Percentiles rank a stretch among this genome's conserved stretches.
Evolutionary conservation across 2,329 filamentous ascomycete genomes (phyloP).

Genomic region (Exserohilum rostratum): DNA sequence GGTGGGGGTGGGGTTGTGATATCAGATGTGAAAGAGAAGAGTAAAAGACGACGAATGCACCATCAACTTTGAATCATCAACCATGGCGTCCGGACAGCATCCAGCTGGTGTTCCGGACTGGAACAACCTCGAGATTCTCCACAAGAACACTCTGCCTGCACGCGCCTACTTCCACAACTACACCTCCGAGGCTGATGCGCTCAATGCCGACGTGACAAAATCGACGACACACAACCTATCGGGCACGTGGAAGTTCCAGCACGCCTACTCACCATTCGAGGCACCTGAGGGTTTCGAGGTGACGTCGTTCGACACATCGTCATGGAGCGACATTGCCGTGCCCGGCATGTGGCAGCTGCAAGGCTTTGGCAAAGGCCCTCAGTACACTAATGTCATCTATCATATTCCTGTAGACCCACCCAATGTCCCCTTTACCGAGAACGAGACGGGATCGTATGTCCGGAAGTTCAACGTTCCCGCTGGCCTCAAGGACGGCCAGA

Average conservation of each 20-base stretch:
- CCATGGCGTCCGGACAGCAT: conserved; percentile 29
- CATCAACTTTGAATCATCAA: conserved; percentile 9
- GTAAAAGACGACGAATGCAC: not conserved
- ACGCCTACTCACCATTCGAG: conserved; percentile 45
- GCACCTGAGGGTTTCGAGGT: conserved; percentile 45
- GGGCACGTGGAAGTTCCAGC: conserved; percentile 50
- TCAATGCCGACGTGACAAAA: conserved; percentile 48
- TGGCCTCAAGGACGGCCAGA: conserved; percentile 58
- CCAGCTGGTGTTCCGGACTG: conserved; percentile 59
- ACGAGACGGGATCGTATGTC: conserved; percentile 69
- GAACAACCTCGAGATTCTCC: conserved; percentile 66
- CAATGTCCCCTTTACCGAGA: conserved; percentile 63
- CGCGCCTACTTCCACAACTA: conserved; percentile 65
- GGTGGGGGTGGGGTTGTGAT: conserved; percentile 6
- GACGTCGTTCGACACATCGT: conserved; percentile 42
- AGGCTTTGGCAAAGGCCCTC: conserved; percentile 66
- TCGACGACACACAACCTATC: conserved; percentile 42
- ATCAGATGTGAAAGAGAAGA: conserved; percentile 6
- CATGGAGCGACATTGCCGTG: conserved; percentile 63
- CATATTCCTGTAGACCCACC: conserved; percentile 71
- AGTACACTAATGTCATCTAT: conserved; percentile 72
- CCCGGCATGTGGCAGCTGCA: conserved; percentile 75
- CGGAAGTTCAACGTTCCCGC: conserved; percentile 61
- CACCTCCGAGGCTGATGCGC: conserved; percentile 56
- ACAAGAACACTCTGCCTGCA: conserved; percentile 64